phyloP scores from a whole-genome alignment of 2,329 filamentous ascomycete genomes.

The Pseudogymnoascus sp. region DNA sequence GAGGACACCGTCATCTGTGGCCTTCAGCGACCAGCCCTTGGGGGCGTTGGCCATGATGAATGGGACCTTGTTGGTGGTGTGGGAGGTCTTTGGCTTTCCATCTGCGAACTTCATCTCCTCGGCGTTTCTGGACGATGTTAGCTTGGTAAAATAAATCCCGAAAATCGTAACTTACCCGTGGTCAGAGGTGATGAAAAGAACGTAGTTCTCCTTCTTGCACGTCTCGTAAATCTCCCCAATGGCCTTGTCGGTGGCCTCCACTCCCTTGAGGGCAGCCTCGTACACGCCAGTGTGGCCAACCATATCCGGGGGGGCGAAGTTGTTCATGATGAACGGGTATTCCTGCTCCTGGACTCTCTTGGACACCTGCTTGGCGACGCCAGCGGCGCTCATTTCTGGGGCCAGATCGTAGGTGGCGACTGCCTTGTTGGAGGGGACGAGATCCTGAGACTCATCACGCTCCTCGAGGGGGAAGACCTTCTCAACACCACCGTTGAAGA shows the following conservation, averaged over 20 bases:
- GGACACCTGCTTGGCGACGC: constrained; percentile 78
- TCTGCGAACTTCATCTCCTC: constrained; percentile 98
- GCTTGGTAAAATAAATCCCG: constrained; percentile 16
- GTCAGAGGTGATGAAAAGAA: constrained; percentile 91
- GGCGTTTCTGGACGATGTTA: constrained; percentile 54
- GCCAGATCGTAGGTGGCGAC: constrained; percentile 93
- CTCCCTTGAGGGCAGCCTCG: constrained; percentile 81
- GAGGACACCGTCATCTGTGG: constrained; percentile 71
- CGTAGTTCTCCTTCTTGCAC: constrained; percentile 87
- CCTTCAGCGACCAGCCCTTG: constrained; percentile 76
- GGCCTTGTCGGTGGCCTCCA: constrained; percentile 80
- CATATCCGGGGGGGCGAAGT: constrained; percentile 99
- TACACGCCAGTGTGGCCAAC: constrained; percentile 98
- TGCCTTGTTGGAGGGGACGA: constrained; percentile 78
- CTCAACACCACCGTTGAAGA: constrained; percentile 98
- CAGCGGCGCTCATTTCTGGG: constrained; percentile 91
- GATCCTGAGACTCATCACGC: constrained; percentile 70
- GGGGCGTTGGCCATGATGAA: constrained; percentile 98
- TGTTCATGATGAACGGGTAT: constrained; percentile 99
- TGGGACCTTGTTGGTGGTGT: constrained; percentile 96
- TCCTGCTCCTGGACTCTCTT: constrained; percentile 79
- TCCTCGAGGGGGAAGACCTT: constrained; percentile 89
- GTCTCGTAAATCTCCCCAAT: constrained; percentile 89
- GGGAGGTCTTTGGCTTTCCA: constrained; percentile 93
- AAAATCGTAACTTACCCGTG: constrained; percentile 56